phyloP scores from a whole-genome alignment of 2,329 filamentous ascomycete species.

The Pseudohalonectria lignicola region DNA sequence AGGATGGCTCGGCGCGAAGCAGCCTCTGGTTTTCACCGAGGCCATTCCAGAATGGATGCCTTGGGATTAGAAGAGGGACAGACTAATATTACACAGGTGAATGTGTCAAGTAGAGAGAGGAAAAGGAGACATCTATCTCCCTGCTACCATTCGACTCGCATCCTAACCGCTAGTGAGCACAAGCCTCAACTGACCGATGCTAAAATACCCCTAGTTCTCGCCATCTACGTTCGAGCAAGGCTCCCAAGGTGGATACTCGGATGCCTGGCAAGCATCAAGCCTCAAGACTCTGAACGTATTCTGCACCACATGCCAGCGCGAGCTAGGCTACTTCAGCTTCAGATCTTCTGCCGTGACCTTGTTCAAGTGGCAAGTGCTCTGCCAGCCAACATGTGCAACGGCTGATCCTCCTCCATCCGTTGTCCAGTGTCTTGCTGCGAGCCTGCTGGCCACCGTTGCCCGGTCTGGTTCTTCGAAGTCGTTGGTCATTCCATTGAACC shows the following conservation, averaged over 20 bases:
- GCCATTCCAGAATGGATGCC: conserved; percentile 35
- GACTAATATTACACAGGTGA: conserved; percentile 5
- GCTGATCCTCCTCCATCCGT: conserved; percentile 22
- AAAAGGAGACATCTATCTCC: no score
- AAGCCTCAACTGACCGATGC: no score
- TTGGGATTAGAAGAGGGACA: conserved; percentile 42
- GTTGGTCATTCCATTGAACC: conserved; percentile 33
- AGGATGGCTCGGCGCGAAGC: conserved; percentile 4
- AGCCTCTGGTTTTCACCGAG: conserved; percentile 34
- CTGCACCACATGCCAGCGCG: conserved; percentile 32
- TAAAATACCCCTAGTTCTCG: conserved; percentile 27
- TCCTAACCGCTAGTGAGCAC: no score
- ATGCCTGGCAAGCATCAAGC: background rate
- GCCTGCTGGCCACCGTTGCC: conserved; percentile 39
- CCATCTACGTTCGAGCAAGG: conserved; percentile 17
- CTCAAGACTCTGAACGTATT: conserved; percentile 23
- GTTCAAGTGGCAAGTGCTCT: conserved; percentile 47
- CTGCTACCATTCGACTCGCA: no score
- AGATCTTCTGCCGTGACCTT: conserved; percentile 33
- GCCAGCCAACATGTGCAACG: conserved; percentile 12
- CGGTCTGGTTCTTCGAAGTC: conserved; percentile 49
- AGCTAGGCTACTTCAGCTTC: conserved; percentile 37
- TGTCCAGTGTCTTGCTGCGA: conserved; percentile 40
- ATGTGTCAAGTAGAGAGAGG: no score
- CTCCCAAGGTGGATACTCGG: conserved; percentile 4